phyloP scores from a whole-genome alignment of 2,329 filamentous ascomycete species.

The Teratosphaeria epicoccoides region DNA sequence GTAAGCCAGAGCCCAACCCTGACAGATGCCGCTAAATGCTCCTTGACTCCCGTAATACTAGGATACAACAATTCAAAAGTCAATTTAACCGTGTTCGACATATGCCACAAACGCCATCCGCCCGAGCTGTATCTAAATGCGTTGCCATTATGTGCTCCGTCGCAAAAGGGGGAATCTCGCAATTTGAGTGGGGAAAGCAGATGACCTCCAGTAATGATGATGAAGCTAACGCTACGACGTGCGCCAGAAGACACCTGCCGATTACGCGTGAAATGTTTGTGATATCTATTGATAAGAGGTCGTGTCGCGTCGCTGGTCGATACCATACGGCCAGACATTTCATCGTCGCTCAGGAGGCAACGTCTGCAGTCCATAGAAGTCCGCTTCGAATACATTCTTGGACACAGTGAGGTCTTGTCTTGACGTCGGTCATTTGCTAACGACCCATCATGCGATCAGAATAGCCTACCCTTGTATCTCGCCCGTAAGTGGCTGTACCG shows the following conservation, averaged over 20 bases:
- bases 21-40: not conserved
- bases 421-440: not conserved
- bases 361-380: not conserved
- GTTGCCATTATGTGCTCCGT: not conserved
- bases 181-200: not conserved
- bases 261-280: not conserved
- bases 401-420: not conserved
- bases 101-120: not conserved
- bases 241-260: not conserved
- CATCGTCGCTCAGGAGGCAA: not conserved
- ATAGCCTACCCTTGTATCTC: constrained; percentile 11
- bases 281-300: not conserved
- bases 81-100: not conserved
- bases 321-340: not conserved
- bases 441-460: constrained; percentile 9
- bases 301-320: not conserved
- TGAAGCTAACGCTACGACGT: not conserved
- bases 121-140: not conserved
- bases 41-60: too few relatives aligned
- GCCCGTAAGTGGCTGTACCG: constrained; percentile 16
- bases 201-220: not conserved
- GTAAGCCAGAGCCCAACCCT: not conserved
- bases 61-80: not conserved
- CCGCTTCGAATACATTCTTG: not conserved
- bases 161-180: constrained; percentile 1